A percentile compares a stretch with the other conserved stretches of the same genome.
phyloP scores from a whole-genome alignment of 345 rosid genomes.

The Eucalyptus brandiana region DNA sequence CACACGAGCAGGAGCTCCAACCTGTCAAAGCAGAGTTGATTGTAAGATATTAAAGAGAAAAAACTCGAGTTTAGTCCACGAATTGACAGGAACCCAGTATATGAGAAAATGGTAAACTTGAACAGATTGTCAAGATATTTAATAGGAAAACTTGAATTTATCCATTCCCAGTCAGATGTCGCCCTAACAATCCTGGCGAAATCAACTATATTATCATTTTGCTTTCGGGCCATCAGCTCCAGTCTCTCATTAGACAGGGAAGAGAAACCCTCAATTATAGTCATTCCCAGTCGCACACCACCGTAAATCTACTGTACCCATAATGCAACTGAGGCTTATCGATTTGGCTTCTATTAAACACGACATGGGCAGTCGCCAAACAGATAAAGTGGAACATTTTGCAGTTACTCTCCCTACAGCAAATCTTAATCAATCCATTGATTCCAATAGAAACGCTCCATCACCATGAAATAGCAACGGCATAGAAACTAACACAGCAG shows the following conservation, averaged over 20 bases:
- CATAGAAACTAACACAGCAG: not conserved
- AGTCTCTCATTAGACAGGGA: not conserved
- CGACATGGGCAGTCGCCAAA: not conserved
- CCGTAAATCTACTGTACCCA: not conserved
- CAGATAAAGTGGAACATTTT: not conserved
- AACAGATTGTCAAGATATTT: not conserved
- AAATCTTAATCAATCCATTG: not conserved
- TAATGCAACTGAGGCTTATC: not conserved
- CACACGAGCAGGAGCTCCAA: constrained; percentile 99
- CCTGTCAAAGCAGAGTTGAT: constrained; percentile 17
- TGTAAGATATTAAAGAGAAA: not conserved
- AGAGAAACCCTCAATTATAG: not conserved
- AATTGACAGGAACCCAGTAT: not conserved
- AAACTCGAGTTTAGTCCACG: not conserved
- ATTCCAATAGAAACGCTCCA: not conserved
- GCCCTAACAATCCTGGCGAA: not conserved
- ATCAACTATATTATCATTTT: not conserved
- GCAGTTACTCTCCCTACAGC: not conserved
- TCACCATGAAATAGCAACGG: not conserved
- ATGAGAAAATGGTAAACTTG: not conserved
- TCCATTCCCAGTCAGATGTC: not conserved
- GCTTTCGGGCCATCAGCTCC: not conserved
- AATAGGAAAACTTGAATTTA: not conserved
- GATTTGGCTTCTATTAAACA: not conserved
- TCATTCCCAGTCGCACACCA: not conserved